Evolutionary conservation across 2,329 filamentous ascomycete genomes (phyloP), one percentile per base, ranked within the genome.

Genomic region (Ophiostoma australiae): DNA sequence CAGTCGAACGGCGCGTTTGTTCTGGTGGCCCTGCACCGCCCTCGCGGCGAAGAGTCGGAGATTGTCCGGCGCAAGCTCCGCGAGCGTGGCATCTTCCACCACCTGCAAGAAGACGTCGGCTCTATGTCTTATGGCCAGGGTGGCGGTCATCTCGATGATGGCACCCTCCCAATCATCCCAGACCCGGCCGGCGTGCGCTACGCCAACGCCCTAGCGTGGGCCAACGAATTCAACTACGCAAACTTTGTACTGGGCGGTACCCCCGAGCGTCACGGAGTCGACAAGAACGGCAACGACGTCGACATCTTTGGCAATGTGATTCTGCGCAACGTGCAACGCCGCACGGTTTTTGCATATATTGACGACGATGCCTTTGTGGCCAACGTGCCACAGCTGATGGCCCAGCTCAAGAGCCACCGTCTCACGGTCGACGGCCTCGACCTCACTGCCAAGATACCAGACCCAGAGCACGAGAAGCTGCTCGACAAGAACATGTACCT

Each of bases 291-390:
- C 27, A 23, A 68, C 27, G 70, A 71, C 20, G 33, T 44, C 15
- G 58, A 66, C 39, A 41, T 27, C 35, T 17, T 48, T 39, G 27
- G 44, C 69, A 63, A 61, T 35, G 37, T 23, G 17, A 70, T 63
- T 23, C 20, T 35, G n/a, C 68, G 67, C 55, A 65, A 69, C 6
- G 15, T 23, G 17, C 52, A 23, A n/a, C 61, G 35, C 33, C 52
- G 58, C 27, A 68, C 52, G 23, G 84, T 81, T 77, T 80, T 81
- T 52, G 82, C 79, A 0, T 76, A 84, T 1, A 73, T 84, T 1
- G 83, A 85, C 41, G 82, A 84, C 73, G 79, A 81, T 70, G 77
- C 83, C 68, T 84, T 84, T 74, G 79, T 85, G 67, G 82, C 83
- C 0, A 80, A 80, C 52, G 74, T 84, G 41, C 75, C 77, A 0